These are phyloP conservation scores for Aspergillus tubingensis DNA, from an alignment of 2,329 filamentous ascomycete genomes.

Conservation along the genomic window DNA sequence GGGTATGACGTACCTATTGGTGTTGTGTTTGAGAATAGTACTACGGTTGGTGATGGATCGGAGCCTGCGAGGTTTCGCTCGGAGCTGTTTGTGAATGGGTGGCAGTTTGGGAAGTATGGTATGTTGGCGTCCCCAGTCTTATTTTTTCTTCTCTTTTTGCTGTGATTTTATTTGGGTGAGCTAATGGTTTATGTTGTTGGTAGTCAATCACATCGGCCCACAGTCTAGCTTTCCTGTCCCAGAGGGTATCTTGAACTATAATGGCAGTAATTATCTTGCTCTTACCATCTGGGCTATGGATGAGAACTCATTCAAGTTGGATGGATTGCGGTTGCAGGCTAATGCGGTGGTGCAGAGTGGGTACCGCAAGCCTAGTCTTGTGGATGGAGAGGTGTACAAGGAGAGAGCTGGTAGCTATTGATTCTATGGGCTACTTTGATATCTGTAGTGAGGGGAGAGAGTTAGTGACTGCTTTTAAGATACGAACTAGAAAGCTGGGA, in stretches of 20 bases:
- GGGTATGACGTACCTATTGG: conserved; percentile 57
- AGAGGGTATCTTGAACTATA: conserved; percentile 54
- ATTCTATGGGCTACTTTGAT: too few relatives aligned
- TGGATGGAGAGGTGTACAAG: background rate
- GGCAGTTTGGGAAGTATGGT: conserved; percentile 55
- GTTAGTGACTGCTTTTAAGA: too few relatives aligned
- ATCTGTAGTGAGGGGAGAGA: too few relatives aligned
- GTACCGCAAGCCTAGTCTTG: background rate
- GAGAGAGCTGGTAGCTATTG: background rate
- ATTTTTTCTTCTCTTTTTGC: background rate
- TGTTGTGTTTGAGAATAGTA: conserved; percentile 46
- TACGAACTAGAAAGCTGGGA: too few relatives aligned
- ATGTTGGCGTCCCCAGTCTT: background rate
- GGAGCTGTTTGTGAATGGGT: conserved; percentile 55
- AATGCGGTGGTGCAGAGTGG: background rate
- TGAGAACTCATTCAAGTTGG: background rate
- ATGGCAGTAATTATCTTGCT: conserved; percentile 29
- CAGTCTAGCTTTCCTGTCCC: conserved; percentile 55
- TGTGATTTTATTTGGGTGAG: too few relatives aligned
- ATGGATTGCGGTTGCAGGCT: background rate
- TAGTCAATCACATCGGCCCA: conserved; percentile 54
- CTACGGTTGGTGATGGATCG: background rate
- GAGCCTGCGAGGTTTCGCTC: conserved; percentile 33
- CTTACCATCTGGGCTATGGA: background rate
- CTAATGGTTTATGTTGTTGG: too few relatives aligned